Evolutionary conservation across 2,329 filamentous ascomycete genomes (phyloP), one percentile per base, ranked within the genome.

Genomic region (Aulographum hederae): DNA sequence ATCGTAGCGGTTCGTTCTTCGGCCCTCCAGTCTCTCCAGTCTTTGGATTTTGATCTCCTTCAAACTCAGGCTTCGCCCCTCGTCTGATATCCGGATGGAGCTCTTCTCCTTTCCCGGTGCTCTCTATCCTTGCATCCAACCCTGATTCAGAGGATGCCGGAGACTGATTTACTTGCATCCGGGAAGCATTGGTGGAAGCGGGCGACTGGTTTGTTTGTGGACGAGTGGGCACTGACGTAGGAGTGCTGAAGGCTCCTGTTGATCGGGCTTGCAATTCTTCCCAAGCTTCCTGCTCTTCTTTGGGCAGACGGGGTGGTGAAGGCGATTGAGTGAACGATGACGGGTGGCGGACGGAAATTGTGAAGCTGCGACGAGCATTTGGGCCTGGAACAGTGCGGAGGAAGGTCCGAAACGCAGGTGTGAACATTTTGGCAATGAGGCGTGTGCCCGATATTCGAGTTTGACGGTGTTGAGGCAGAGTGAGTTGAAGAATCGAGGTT

Each of bases 1-100:
- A 94, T 44, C 85, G 61, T 49, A 95, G 48, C 32, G 89, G 89
- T 56, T 98, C 86, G 48, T 92, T 95, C 72, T 95, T 98, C 4
- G 89, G 89, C 1, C 89, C 89, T 4, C 89, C 89, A 8, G 94
- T 72, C 63, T 98, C 89, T 16, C 89, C 89, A 2, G 89, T 98
- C 62, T 76, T 78, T 3, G 89, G 89, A 53, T 98, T 95, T 34
- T 63, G 66, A 33, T 95, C 85, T 36, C 89, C 89, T 42, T 86
- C 74, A 45, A 98, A 98, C 58, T 95, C 86, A 2, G 89, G 85
- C 45, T 74, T 69, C 27, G 84, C 77, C 21, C 86, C 86, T 39
- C 73, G 61, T 40, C 76, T 64, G 35, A 86, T 58, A 50, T 82
- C 73, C 1, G 73, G 74, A 48, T 80, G 75, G 14, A 78, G 51